These are phyloP conservation scores for Solanum chacoense DNA, from an alignment of 305 asterid species.

Conservation along the genomic window DNA sequence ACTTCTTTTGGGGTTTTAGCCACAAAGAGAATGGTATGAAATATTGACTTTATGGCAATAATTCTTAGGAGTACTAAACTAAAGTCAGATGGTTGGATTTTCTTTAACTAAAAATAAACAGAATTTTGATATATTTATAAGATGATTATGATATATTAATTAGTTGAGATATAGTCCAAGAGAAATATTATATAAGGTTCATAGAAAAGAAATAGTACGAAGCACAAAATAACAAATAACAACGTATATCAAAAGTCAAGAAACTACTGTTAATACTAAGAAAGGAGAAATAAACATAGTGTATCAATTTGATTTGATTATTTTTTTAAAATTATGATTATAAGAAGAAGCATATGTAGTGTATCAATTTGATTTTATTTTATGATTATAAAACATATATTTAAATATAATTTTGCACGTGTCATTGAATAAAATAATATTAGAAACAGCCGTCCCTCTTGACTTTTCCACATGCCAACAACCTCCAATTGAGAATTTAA, in stretches of 20 bases:
- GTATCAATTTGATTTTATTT: neutral
- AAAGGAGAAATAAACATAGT: too few species aligned
- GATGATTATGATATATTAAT: neutral
- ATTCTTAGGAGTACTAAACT: neutral
- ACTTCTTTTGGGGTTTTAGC: neutral
- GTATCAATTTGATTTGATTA: neutral
- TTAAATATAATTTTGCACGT: neutral
- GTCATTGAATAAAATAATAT: neutral
- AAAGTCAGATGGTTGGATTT: neutral
- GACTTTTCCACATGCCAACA: neutral
- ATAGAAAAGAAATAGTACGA: neutral
- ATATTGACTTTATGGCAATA: neutral
- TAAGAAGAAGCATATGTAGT: neutral
- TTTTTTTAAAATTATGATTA: too few species aligned
- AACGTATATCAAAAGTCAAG: too few species aligned
- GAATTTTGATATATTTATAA: neutral
- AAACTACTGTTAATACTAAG: too few species aligned
- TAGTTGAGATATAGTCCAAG: neutral
- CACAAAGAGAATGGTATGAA: neutral
- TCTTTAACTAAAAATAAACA: neutral
- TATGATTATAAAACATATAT: neutral
- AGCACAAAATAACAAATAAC: neutral
- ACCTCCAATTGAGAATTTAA: neutral
- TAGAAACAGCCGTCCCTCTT: neutral
- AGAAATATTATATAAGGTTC: neutral